Evolutionary conservation across 2,329 filamentous ascomycete genomes (phyloP).

Genomic region (Paramyrothecium roridum): DNA sequence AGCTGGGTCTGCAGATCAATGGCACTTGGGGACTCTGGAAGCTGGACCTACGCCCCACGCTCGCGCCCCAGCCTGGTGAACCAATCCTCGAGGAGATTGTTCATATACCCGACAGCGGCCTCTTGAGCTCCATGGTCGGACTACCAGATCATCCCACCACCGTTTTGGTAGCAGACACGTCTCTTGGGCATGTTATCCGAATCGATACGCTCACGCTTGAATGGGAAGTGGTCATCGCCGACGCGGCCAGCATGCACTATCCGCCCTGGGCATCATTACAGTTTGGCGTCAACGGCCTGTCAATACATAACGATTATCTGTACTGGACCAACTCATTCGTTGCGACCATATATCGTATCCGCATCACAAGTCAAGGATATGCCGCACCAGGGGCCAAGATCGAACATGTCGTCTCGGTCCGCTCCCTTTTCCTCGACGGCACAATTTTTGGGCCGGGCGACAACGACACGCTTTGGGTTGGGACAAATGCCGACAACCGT

Average conservation of each 20-base stretch:
- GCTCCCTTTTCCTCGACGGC: constrained; percentile 12
- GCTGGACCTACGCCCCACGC: background rate
- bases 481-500: constrained; percentile 10
- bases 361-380: constrained; percentile 6
- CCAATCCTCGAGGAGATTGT: constrained; percentile 7
- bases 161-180: constrained; percentile 19
- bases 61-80: too few species aligned
- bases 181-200: constrained; percentile 17
- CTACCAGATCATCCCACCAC: constrained; percentile 9
- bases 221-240: constrained; percentile 11
- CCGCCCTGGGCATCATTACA: constrained; percentile 31
- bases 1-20: background rate
- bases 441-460: constrained; percentile 11
- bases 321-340: constrained; percentile 45
- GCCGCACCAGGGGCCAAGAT: constrained; percentile 1
- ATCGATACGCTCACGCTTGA: constrained; percentile 17
- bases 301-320: constrained; percentile 40
- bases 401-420: constrained; percentile 7
- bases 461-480: constrained; percentile 7
- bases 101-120: constrained; percentile 10
- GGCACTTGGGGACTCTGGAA: background rate
- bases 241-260: constrained; percentile 29
- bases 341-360: constrained; percentile 14
- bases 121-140: constrained; percentile 18
- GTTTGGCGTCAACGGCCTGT: constrained; percentile 30